phyloP scores from a whole-genome alignment of 169 alveolate species.

The Plasmodium malariae region DNA sequence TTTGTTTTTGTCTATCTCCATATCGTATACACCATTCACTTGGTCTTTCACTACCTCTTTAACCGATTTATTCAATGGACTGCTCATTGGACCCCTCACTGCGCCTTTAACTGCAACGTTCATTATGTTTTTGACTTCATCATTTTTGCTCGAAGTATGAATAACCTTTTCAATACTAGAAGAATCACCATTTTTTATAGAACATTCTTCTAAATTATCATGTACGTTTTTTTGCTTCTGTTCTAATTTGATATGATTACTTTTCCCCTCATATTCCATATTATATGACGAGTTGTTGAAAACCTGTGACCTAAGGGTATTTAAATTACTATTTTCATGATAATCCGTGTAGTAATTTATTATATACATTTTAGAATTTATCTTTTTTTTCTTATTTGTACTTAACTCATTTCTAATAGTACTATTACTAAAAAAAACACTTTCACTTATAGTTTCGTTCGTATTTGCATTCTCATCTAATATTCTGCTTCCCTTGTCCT shows the following conservation, averaged over 20 bases:
- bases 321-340: neutral
- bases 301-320: neutral
- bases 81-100: too few relatives aligned
- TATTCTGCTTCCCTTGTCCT: neutral
- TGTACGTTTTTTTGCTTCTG: too few relatives aligned
- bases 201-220: too few relatives aligned
- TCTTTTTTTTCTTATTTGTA: neutral
- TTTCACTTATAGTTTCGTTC: neutral
- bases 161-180: too few relatives aligned
- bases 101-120: too few relatives aligned
- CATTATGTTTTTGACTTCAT: too few relatives aligned
- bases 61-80: too few relatives aligned
- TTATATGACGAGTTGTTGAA: neutral
- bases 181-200: too few relatives aligned
- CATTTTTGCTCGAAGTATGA: too few relatives aligned
- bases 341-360: constrained; percentile 35
- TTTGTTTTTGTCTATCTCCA: constrained; percentile 19
- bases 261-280: neutral
- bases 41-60: too few relatives aligned
- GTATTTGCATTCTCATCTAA: neutral
- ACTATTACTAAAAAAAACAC: neutral
- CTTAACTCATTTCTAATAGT: neutral
- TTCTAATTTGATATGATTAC: neutral
- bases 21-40: constrained; percentile 18
- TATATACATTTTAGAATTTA: neutral